A percentile compares a stretch with the other conserved stretches of the same genome.
Evolutionary conservation across 2,329 filamentous ascomycete species (phyloP).

Genomic region (Magnaporthales sp.): DNA sequence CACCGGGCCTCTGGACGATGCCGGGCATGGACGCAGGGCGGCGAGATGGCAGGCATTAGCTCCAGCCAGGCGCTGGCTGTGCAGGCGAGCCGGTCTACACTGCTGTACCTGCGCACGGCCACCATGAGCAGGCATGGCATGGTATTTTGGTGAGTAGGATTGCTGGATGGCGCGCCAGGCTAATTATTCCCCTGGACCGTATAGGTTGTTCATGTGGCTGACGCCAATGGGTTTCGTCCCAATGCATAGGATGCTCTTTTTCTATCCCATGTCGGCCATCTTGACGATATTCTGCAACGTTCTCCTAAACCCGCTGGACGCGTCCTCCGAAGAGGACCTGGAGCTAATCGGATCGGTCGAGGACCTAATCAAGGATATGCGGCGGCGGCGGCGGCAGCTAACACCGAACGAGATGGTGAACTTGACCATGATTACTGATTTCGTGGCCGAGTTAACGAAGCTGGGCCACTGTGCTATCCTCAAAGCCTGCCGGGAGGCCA

Average conservation of each 20-base stretch:
- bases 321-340: constrained; percentile 34
- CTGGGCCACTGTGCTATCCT: constrained; percentile 9
- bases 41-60: constrained; percentile 20
- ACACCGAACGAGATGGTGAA: constrained; percentile 7
- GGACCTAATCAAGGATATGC: constrained; percentile 32
- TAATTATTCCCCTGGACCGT: not conserved
- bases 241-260: constrained; percentile 38
- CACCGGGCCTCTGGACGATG: constrained; percentile 46
- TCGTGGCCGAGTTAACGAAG: constrained; percentile 11
- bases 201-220: not conserved
- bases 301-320: constrained; percentile 35
- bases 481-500: constrained; percentile 15
- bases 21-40: constrained; percentile 27
- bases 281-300: constrained; percentile 47
- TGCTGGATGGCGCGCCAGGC: not conserved
- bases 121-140: constrained; percentile 32
- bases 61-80: constrained; percentile 45
- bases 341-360: constrained; percentile 33
- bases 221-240: not conserved
- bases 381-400: not conserved
- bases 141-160: constrained; percentile 38
- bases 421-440: constrained; percentile 9
- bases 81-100: constrained; percentile 45
- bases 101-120: constrained; percentile 36
- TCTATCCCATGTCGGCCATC: constrained; percentile 47